Conservation (phyloP, 257 asterid genomes). For the Solanum okadae region DNA sequence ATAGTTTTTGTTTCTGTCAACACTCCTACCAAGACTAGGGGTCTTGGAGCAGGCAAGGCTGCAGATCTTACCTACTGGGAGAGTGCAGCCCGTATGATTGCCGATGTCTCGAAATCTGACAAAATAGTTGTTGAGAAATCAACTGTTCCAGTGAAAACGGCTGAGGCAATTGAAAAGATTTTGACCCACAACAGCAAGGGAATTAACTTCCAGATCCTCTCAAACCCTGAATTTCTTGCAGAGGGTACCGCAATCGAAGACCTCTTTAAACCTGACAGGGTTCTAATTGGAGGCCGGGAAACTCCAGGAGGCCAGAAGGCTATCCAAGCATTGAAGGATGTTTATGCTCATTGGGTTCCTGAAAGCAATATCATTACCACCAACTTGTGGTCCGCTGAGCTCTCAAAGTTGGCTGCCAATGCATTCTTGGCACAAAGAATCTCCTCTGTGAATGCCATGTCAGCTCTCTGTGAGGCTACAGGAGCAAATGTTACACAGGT, state of each 20-base stretch:
- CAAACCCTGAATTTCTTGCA: conserved; percentile 83
- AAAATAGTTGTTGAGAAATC: conserved; percentile 92
- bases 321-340: conserved; percentile 50
- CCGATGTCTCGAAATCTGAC: conserved; percentile 81
- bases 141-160: conserved; percentile 87
- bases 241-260: conserved; percentile 82
- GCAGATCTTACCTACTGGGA: conserved; percentile 96
- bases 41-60: conserved; percentile 98
- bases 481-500: conserved; percentile 80
- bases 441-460: conserved; percentile 90
- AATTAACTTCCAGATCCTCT: conserved; percentile 68
- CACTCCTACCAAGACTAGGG: conserved; percentile 91
- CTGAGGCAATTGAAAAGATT: conserved; percentile 84
- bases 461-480: conserved; percentile 86
- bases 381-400: conserved; percentile 89
- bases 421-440: conserved; percentile 93
- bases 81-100: conserved; percentile 94
- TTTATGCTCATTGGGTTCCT: conserved; percentile 91
- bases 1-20: conserved; percentile 84
- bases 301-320: conserved; percentile 79
- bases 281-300: conserved; percentile 86
- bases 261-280: conserved; percentile 76
- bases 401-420: conserved; percentile 85
- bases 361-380: conserved; percentile 59
- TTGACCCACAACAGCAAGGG: conserved; percentile 84